A percentile compares a stretch with the other conserved stretches of the same genome.
phyloP scores from a whole-genome alignment of 306 rosid genomes.

The Prunus salicina region DNA sequence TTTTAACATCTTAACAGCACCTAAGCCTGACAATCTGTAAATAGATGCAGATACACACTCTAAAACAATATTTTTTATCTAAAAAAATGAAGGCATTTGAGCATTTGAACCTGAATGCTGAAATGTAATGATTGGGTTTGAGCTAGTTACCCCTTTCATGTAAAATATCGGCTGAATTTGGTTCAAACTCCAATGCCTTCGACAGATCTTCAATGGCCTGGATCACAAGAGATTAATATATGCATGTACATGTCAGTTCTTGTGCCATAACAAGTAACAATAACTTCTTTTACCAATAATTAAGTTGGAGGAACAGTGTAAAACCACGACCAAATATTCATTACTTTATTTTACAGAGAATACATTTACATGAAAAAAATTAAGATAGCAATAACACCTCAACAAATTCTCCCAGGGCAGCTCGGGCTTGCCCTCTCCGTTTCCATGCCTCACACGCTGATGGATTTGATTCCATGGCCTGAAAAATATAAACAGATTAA shows the following conservation, averaged over 20 bases:
- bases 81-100: background rate
- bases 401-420: slow-evolving; percentile 89
- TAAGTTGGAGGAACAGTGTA: slow-evolving; percentile 1
- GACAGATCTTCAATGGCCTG: slow-evolving; percentile 93
- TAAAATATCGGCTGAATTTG: slow-evolving; percentile 70
- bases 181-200: slow-evolving; percentile 83
- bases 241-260: slow-evolving; percentile 12
- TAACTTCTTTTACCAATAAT: slow-evolving; percentile 1
- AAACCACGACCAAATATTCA: slow-evolving; percentile 6
- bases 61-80: background rate
- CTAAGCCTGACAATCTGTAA: background rate
- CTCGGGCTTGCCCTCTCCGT: slow-evolving; percentile 98
- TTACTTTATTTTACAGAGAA: background rate
- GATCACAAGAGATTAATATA: slow-evolving; percentile 11
- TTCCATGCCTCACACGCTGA: slow-evolving; percentile 97
- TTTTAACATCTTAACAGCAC: background rate
- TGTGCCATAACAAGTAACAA: slow-evolving; percentile 21
- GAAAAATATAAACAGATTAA: slow-evolving; percentile 26
- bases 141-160: slow-evolving; percentile 84
- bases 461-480: slow-evolving; percentile 91
- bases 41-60: background rate
- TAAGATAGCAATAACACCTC: slow-evolving; percentile 52
- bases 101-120: background rate
- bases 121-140: slow-evolving; percentile 5
- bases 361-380: background rate